Evolutionary conservation across 2,329 filamentous ascomycete species (phyloP).

Genomic region (Aspergillus ochraceus): DNA sequence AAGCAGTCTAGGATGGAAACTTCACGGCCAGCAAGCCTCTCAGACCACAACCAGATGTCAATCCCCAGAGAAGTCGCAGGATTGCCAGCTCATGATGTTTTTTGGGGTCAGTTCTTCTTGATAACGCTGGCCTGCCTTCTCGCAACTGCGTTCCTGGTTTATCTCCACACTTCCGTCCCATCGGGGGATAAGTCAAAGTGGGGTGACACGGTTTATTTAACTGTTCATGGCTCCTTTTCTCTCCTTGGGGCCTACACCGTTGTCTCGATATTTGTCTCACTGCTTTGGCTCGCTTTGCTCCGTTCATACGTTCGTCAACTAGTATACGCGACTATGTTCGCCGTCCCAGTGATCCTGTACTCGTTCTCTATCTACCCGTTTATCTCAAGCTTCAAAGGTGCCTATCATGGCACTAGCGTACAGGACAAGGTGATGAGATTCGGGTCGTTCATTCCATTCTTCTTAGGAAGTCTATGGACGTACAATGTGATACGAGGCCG

Average conservation of each 20-base stretch:
- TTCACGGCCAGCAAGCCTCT: constrained; percentile 50
- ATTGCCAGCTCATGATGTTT: constrained; percentile 78
- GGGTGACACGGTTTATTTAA: constrained; percentile 93
- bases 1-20: constrained; percentile 49
- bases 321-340: constrained; percentile 75
- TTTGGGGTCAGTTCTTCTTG: constrained; percentile 88
- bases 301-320: constrained; percentile 85
- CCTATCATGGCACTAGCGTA: constrained; percentile 70
- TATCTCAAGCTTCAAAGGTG: constrained; percentile 81
- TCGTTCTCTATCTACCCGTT: constrained; percentile 92
- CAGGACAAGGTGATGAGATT: constrained; percentile 91
- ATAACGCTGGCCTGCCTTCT: constrained; percentile 82
- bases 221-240: constrained; percentile 80
- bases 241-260: constrained; percentile 89
- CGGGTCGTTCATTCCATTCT: constrained; percentile 73
- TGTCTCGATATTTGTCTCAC: constrained; percentile 81
- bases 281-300: constrained; percentile 86
- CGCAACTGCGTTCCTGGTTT: constrained; percentile 85
- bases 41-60: constrained; percentile 55
- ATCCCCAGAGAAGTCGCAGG: constrained; percentile 63
- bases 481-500: constrained; percentile 81
- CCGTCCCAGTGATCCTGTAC: constrained; percentile 81
- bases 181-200: constrained; percentile 65
- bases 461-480: constrained; percentile 74
- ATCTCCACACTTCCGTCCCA: constrained; percentile 79